Percentiles rank a stretch among this genome's conserved stretches.
These are phyloP conservation scores for Thermochaetoides thermophila DNA, from an alignment of 495 filamentous ascomycete species.

Conservation along the genomic window DNA sequence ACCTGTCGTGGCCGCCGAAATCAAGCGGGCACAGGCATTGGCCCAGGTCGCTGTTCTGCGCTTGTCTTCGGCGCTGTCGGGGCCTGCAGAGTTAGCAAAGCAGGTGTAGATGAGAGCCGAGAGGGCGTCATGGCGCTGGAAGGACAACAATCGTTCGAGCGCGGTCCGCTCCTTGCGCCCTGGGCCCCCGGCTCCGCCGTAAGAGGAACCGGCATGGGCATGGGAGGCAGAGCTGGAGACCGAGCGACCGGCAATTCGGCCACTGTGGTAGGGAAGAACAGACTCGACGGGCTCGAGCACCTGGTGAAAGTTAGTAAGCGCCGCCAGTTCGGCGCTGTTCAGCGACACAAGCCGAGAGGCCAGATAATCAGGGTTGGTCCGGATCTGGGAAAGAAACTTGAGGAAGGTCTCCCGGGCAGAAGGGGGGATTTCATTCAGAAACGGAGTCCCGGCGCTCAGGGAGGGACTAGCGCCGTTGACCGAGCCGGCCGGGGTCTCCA, in stretches of 20 bases:
- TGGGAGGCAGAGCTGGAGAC: slow-evolving; percentile 8
- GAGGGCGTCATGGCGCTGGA: slow-evolving; percentile 76
- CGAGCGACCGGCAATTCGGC: slow-evolving; percentile 25
- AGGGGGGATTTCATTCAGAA: slow-evolving; percentile 66
- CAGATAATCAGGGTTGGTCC: slow-evolving; percentile 75
- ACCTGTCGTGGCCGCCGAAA: slow-evolving; percentile 34
- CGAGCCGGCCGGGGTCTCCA: slow-evolving; percentile 25
- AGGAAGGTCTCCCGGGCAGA: slow-evolving; percentile 61
- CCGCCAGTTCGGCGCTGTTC: slow-evolving; percentile 55
- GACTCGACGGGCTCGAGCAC: slow-evolving; percentile 66
- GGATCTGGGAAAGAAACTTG: slow-evolving; percentile 64
- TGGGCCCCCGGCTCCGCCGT: slow-evolving; percentile 8
- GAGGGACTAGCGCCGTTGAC: slow-evolving; percentile 21
- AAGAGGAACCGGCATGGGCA: slow-evolving; percentile 6
- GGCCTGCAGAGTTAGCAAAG: slow-evolving; percentile 70
- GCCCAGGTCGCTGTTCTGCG: slow-evolving; percentile 75
- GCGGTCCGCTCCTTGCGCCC: slow-evolving; percentile 29
- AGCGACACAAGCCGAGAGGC: slow-evolving; percentile 63
- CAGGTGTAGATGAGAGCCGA: slow-evolving; percentile 76
- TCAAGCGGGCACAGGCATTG: slow-evolving; percentile 68
- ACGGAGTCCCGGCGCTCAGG: slow-evolving; percentile 43
- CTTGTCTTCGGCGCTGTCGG: slow-evolving; percentile 60
- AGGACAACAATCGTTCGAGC: slow-evolving; percentile 58
- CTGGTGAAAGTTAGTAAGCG: slow-evolving; percentile 59
- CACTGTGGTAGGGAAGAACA: slow-evolving; percentile 59